These are phyloP conservation scores for Geranomyces michiganensis DNA, from an alignment of 192 early-diverging fungal genomes.

Conservation along the genomic window DNA sequence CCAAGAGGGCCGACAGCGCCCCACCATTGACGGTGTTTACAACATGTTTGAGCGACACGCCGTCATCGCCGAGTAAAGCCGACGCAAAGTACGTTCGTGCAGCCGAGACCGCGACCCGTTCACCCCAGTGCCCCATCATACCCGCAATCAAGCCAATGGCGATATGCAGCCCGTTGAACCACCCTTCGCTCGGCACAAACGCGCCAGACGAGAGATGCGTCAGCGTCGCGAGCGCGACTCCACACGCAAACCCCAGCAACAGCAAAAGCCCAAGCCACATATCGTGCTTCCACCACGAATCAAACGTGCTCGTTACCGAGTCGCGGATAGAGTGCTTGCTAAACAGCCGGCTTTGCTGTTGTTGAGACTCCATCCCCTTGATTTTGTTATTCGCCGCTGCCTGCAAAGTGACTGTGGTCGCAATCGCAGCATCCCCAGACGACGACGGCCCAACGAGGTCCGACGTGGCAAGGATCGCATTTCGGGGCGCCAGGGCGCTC, in stretches of 20 bases:
- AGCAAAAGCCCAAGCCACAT: too few species aligned
- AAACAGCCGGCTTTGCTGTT: too few species aligned
- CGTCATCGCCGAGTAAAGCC: background rate
- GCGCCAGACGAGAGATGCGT: background rate
- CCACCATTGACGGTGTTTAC: background rate
- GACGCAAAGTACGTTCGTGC: background rate
- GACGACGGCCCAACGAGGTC: too few species aligned
- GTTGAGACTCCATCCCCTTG: too few species aligned
- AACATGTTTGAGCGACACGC: background rate
- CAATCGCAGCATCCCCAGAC: too few species aligned
- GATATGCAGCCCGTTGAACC: background rate
- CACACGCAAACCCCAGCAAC: background rate
- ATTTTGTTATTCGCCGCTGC: too few species aligned
- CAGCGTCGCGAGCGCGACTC: background rate
- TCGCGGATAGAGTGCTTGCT: too few species aligned
- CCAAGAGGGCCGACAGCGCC: background rate
- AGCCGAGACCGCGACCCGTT: background rate
- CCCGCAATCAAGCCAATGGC: background rate
- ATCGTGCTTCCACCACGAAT: too few species aligned
- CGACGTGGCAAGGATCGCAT: too few species aligned
- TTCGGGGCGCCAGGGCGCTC: too few species aligned
- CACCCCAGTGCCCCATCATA: background rate
- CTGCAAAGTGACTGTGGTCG: too few species aligned
- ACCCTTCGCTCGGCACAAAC: background rate
- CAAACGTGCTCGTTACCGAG: too few species aligned